Evolutionary conservation across 768 basidiomycete species (phyloP).

Genomic region (Neoboletus subvelutipes): DNA sequence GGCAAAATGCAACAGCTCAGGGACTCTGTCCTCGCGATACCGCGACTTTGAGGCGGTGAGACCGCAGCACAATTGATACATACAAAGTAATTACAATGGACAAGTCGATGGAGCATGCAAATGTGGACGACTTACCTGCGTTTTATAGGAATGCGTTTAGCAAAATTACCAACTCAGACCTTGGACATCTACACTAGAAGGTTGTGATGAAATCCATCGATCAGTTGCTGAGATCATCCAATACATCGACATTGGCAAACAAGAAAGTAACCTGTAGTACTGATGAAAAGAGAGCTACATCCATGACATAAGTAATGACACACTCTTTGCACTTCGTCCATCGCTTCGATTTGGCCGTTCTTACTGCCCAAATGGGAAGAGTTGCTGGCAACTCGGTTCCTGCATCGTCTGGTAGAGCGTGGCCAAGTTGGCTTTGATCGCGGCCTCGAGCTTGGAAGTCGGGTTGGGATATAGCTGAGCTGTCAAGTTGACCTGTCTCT

Average conservation of each 20-base stretch:
- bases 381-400: background rate
- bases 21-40: no score
- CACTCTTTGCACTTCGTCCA: background rate
- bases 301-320: background rate
- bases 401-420: background rate
- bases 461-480: background rate
- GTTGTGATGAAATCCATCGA: background rate
- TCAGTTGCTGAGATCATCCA: background rate
- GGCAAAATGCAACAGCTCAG: no score
- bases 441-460: background rate
- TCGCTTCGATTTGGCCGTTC: background rate
- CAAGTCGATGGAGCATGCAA: no score
- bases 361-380: background rate
- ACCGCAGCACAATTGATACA: no score
- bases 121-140: no score
- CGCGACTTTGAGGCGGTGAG: no score
- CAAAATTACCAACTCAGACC: background rate
- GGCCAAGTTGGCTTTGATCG: background rate
- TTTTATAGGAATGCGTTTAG: no score
- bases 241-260: background rate
- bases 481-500: background rate
- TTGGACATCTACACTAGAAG: background rate
- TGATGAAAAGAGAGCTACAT: background rate
- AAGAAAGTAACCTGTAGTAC: background rate
- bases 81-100: no score